Conservation (phyloP, 371 early-diverging fungal genomes). For the Apophysomyces elegans region DNA sequence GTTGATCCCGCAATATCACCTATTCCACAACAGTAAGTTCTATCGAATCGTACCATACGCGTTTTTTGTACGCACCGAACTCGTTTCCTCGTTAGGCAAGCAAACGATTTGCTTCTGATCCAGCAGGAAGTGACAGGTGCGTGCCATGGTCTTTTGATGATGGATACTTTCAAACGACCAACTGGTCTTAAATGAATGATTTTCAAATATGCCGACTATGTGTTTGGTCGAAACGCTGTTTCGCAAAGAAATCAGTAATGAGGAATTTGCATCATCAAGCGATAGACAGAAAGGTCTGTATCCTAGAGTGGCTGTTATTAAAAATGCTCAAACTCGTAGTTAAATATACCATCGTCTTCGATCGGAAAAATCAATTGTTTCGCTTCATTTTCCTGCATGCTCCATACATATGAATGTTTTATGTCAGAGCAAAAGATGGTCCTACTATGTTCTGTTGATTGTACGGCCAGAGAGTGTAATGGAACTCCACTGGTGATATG, state of each 20-base stretch:
- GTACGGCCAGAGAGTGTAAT: conserved; percentile 16
- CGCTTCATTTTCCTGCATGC: neutral
- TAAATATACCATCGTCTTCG: conserved; percentile 13
- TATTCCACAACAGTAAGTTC: neutral
- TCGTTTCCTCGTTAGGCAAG: conserved; percentile 6
- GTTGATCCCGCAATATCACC: neutral
- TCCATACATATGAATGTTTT: conserved; percentile 19
- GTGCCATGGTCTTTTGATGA: conserved; percentile 19
- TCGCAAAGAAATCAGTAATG: conserved; percentile 2
- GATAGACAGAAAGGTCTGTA: conserved; percentile 25
- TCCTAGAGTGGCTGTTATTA: conserved; percentile 3
- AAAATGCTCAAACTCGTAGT: neutral
- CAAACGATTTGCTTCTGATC: neutral
- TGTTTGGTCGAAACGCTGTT: conserved; percentile 6
- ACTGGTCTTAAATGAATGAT: neutral
- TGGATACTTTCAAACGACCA: conserved; percentile 16
- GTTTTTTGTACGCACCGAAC: neutral
- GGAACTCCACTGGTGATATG: neutral
- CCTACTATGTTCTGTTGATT: neutral
- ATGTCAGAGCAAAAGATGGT: conserved; percentile 19
- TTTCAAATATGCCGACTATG: neutral
- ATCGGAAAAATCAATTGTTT: neutral
- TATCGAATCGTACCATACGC: neutral
- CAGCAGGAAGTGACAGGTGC: conserved; percentile 11
- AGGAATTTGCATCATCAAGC: neutral